Conservation (phyloP, 2,329 filamentous ascomycete genomes). For the Sclerotinia minor region DNA sequence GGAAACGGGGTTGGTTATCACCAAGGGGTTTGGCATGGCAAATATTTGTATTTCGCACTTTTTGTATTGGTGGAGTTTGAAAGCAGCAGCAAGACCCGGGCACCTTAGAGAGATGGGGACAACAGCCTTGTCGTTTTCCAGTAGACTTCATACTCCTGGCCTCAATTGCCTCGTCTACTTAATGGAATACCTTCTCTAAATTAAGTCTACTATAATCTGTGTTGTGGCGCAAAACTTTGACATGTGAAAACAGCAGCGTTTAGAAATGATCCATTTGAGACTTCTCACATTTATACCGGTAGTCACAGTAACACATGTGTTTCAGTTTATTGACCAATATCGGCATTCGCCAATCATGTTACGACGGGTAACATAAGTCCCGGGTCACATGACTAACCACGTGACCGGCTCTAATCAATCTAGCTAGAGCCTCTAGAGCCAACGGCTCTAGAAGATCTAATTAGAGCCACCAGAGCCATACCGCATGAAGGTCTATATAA, state of each 20-base stretch:
- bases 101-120: neutral
- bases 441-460: too few species aligned
- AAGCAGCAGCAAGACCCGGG: conserved; percentile 16
- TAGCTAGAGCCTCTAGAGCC: too few species aligned
- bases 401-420: too few species aligned
- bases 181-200: conserved; percentile 13
- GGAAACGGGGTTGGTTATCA: neutral
- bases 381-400: too few species aligned
- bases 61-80: neutral
- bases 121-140: neutral
- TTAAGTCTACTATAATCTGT: neutral
- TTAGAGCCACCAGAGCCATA: too few species aligned
- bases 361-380: too few species aligned
- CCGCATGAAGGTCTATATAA: too few species aligned
- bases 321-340: too few species aligned
- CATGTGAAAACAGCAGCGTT: neutral
- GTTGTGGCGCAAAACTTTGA: neutral
- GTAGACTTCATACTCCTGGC: neutral
- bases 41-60: neutral
- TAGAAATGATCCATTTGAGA: fast-evolving
- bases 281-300: fast-evolving
- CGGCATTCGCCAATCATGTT: too few species aligned
- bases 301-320: too few species aligned
- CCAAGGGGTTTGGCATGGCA: neutral
- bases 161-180: conserved; percentile 1